phyloP scores from a whole-genome alignment of 352 stramenopile species.

The Phytophthora brassicae region DNA sequence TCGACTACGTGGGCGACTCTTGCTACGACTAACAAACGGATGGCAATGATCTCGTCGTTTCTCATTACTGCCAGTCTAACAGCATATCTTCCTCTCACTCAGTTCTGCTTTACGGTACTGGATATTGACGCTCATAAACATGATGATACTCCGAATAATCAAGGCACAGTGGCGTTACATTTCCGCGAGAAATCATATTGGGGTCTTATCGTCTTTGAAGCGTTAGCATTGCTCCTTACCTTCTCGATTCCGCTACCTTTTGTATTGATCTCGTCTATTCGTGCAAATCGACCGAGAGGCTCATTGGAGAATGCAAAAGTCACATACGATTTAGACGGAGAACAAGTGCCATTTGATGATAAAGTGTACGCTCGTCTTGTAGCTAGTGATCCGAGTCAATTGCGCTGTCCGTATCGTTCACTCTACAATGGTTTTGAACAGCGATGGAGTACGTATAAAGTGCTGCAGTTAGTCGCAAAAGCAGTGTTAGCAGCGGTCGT shows the following conservation, averaged over 20 bases:
- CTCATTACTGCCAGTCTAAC: slow-evolving; percentile 40
- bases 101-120: slow-evolving; percentile 35
- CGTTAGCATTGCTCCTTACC: slow-evolving; percentile 28
- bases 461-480: slow-evolving; percentile 44
- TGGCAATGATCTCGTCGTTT: slow-evolving; percentile 34
- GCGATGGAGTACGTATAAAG: slow-evolving; percentile 49
- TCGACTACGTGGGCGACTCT: slow-evolving; percentile 33
- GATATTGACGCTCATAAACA: slow-evolving; percentile 5
- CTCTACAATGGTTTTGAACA: slow-evolving; percentile 53
- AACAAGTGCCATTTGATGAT: slow-evolving; percentile 37
- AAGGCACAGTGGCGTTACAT: slow-evolving; percentile 6
- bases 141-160: not conserved
- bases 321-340: slow-evolving; percentile 44
- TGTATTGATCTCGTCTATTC: slow-evolving; percentile 31
- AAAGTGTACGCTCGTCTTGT: slow-evolving; percentile 45
- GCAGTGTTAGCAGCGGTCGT: slow-evolving; percentile 36
- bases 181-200: slow-evolving; percentile 23
- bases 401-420: slow-evolving; percentile 45
- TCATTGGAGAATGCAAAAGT: slow-evolving; percentile 37
- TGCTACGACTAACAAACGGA: slow-evolving; percentile 31
- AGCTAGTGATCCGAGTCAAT: slow-evolving; percentile 35
- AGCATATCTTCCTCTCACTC: slow-evolving; percentile 43
- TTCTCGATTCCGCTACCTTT: slow-evolving; percentile 39
- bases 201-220: slow-evolving; percentile 22
- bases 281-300: slow-evolving; percentile 35